Evolutionary conservation across 257 asterid genomes (phyloP).

Genomic region (Solanum sejunctum): DNA sequence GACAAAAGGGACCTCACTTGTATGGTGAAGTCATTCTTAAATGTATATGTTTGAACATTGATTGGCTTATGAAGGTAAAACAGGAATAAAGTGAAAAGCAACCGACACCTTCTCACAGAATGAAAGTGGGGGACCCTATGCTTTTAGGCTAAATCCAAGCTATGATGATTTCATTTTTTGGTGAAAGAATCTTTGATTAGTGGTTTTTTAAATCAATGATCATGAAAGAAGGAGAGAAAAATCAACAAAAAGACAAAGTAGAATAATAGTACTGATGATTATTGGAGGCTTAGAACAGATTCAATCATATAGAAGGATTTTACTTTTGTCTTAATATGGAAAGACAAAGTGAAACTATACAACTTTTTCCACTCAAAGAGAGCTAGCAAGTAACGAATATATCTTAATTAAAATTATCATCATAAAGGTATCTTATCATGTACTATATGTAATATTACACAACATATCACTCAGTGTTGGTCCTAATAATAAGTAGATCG

Average conservation of each 20-base stretch:
- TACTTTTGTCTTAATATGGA: constrained; percentile 70
- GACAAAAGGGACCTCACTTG: neutral
- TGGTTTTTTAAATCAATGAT: constrained; percentile 3
- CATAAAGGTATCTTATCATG: neutral
- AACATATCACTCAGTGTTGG: neutral
- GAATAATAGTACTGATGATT: constrained; percentile 5
- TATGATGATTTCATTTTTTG: constrained; percentile 15
- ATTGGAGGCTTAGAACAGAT: constrained; percentile 26
- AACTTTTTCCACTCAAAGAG: constrained; percentile 35
- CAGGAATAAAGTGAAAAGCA: constrained; percentile 86
- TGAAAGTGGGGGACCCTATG: constrained; percentile 33
- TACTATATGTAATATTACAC: neutral
- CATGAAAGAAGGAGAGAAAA: neutral
- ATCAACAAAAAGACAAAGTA: neutral
- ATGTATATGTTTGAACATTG: neutral
- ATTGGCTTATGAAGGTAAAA: constrained; percentile 24
- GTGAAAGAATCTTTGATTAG: constrained; percentile 30
- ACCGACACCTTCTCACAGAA: constrained; percentile 57
- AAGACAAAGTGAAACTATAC: constrained; percentile 51
- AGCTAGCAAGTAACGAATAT: constrained; percentile 89
- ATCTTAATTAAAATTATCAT: constrained; percentile 7
- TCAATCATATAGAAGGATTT: constrained; percentile 35
- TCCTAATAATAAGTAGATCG: neutral
- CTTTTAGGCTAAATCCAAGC: neutral
- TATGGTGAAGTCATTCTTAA: neutral